These are phyloP conservation scores for Leccinum fibrillosum DNA, from an alignment of 768 basidiomycete genomes.

Conservation along the genomic window DNA sequence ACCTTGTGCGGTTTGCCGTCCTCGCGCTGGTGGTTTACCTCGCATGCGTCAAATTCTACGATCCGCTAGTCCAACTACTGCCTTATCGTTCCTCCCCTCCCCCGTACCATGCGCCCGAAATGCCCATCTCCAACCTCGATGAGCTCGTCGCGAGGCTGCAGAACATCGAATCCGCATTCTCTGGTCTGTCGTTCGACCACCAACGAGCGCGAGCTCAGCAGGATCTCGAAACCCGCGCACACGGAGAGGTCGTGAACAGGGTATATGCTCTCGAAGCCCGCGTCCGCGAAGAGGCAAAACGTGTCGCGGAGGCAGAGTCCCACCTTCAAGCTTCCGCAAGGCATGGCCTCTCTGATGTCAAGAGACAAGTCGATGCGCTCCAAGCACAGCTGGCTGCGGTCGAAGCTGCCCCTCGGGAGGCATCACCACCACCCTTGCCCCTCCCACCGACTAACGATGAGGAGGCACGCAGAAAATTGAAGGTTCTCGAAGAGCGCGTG, in stretches of 20 bases:
- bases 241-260: slow-evolving; percentile 50
- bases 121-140: slow-evolving; percentile 61
- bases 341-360: slow-evolving; percentile 46
- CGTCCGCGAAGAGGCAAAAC: slow-evolving; percentile 44
- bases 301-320: slow-evolving; percentile 51
- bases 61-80: slow-evolving; percentile 33
- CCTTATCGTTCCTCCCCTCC: slow-evolving; percentile 29
- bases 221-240: slow-evolving; percentile 50
- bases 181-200: slow-evolving; percentile 53
- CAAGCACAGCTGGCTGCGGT: slow-evolving; percentile 40
- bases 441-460: slow-evolving; percentile 41
- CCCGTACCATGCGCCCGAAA: slow-evolving; percentile 51
- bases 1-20: slow-evolving; percentile 40
- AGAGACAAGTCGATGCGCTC: slow-evolving; percentile 54
- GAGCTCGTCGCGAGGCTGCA: slow-evolving; percentile 63
- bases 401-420: slow-evolving; percentile 21
- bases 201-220: slow-evolving; percentile 48
- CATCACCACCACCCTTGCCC: slow-evolving; percentile 12
- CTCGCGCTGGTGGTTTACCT: slow-evolving; percentile 43
- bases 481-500: slow-evolving; percentile 59
- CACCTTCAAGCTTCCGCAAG: slow-evolving; percentile 43
- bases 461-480: slow-evolving; percentile 53
- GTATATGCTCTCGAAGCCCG: slow-evolving; percentile 56
- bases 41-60: slow-evolving; percentile 44
- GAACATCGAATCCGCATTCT: slow-evolving; percentile 60